phyloP scores from a whole-genome alignment of 257 asterid species.

The Parsonsia alboflavescens region DNA sequence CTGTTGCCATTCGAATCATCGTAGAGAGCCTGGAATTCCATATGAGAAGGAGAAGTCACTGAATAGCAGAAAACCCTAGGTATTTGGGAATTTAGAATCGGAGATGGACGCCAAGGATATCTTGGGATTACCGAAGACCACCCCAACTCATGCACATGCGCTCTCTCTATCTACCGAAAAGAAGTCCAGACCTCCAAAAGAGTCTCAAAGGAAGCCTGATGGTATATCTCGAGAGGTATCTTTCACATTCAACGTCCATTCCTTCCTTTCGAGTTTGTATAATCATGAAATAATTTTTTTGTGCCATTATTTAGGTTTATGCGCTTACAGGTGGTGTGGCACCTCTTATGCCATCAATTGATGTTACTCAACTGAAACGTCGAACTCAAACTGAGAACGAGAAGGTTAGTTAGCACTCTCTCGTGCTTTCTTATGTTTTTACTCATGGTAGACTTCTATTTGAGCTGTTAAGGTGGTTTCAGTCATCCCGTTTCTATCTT shows the following conservation, averaged over 20 bases:
- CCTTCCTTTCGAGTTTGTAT: not conserved
- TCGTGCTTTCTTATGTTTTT: not conserved
- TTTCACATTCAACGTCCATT: not conserved
- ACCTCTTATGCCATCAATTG: conserved; percentile 85
- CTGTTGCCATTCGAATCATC: not conserved
- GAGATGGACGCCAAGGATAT: conserved; percentile 96
- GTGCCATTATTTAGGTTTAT: conserved; percentile 50
- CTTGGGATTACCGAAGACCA: conserved; percentile 72
- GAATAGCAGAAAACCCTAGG: conserved; percentile 16
- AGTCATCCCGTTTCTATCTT: not conserved
- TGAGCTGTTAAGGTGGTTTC: not conserved
- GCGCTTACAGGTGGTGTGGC: conserved; percentile 94
- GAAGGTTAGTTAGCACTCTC: conserved; percentile 46
- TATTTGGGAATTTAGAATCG: not conserved
- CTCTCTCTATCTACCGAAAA: conserved; percentile 48
- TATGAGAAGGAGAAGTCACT: not conserved
- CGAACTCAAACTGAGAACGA: conserved; percentile 66
- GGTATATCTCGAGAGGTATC: conserved; percentile 93
- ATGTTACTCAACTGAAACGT: conserved; percentile 66
- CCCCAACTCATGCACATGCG: conserved; percentile 10
- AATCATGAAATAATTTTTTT: not conserved
- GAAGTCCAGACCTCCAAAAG: conserved; percentile 86
- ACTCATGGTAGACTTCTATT: not conserved
- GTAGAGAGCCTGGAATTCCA: not conserved
- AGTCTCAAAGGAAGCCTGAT: conserved; percentile 95